phyloP scores from a whole-genome alignment of 2,329 filamentous ascomycete genomes.

The Fusarium anguioides region DNA sequence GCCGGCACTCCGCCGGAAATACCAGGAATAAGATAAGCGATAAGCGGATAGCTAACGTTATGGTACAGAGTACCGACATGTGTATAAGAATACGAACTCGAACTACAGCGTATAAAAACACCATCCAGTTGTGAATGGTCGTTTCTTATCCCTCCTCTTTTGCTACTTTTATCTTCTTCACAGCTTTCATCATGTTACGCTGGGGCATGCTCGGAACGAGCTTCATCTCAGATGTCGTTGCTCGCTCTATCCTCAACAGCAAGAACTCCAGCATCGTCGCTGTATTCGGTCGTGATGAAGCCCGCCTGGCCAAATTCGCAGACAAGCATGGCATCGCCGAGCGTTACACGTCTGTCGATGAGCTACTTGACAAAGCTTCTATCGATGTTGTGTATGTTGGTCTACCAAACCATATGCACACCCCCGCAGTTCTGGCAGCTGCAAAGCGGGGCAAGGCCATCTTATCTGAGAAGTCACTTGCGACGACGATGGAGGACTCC shows the following conservation, averaged over 20 bases:
- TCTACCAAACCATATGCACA: conserved; percentile 24
- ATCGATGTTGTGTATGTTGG: conserved; percentile 19
- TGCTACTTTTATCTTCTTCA: too few species aligned
- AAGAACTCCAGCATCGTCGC: conserved; percentile 8
- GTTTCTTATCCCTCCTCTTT: too few species aligned
- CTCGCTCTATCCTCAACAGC: conserved; percentile 12
- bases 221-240: conserved; percentile 21
- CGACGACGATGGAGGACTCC: conserved; percentile 11
- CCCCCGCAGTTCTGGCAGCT: conserved; percentile 12
- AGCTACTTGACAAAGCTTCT: conserved; percentile 1
- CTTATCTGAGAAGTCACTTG: conserved; percentile 9
- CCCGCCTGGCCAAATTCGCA: background rate
- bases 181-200: background rate
- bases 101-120: too few species aligned
- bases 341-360: conserved; percentile 6
- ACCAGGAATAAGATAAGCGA: background rate
- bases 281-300: conserved; percentile 12
- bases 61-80: too few species aligned
- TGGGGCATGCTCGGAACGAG: conserved; percentile 25
- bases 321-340: conserved; percentile 8
- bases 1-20: background rate
- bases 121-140: too few species aligned
- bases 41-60: too few species aligned
- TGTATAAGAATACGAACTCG: background rate
- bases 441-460: conserved; percentile 22